Conservation (phyloP, 1,284 basidiomycete species). For the Ganoderma multipileum region DNA sequence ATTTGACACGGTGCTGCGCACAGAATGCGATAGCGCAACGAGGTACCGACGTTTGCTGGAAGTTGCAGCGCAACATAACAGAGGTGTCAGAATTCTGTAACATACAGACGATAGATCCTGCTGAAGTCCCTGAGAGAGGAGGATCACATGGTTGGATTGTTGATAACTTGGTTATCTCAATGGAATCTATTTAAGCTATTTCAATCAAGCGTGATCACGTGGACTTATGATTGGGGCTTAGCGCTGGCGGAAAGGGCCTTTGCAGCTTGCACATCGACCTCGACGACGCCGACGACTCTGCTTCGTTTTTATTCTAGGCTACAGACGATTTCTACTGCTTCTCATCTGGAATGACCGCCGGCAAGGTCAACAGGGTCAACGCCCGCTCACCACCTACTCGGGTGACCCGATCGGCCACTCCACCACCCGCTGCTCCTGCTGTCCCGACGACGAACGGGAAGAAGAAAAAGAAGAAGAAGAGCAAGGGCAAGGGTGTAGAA, state of each 20-base stretch:
- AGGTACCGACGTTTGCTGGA: not conserved
- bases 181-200: too few relatives aligned
- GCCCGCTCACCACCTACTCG: conserved; percentile 26
- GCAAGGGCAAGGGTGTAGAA: conserved; percentile 48
- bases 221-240: conserved; percentile 23
- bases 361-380: conserved; percentile 25
- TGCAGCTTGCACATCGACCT: conserved; percentile 22
- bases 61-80: not conserved
- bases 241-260: conserved; percentile 13
- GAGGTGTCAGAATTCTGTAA: not conserved
- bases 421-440: conserved; percentile 18
- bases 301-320: conserved; percentile 18
- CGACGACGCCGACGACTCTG: conserved; percentile 18
- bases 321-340: conserved; percentile 15
- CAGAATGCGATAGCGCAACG: not conserved
- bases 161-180: too few relatives aligned
- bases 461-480: conserved; percentile 56
- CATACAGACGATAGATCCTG: not conserved
- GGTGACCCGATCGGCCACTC: conserved; percentile 28
- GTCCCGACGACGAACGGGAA: conserved; percentile 27
- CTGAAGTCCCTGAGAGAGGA: too few relatives aligned
- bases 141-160: too few relatives aligned
- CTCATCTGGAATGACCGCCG: conserved; percentile 27
- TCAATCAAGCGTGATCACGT: conserved; percentile 17
- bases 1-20: conserved; percentile 3